Evolutionary conservation across 805 yeast genomes (phyloP), one percentile per base, ranked within the genome.

Genomic region (Ogataea kodamae): DNA sequence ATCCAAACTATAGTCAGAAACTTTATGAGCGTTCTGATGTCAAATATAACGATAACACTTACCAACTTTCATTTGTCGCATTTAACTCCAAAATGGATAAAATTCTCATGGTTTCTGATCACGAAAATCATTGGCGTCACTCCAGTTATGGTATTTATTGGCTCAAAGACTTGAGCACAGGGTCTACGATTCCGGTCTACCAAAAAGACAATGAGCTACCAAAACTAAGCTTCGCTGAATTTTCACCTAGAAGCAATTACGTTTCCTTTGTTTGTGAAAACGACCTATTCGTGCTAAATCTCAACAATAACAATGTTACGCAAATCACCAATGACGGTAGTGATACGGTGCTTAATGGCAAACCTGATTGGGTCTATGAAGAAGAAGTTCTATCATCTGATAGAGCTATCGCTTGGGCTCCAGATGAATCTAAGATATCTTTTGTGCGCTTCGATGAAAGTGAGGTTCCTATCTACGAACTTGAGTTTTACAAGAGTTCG

Each of bases 311-410:
- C 5, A 29, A 48, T 9, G 39, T 54, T 4, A 50, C 41, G 0
- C 65, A 59, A 37, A 52, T 76, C 7, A 72, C 81, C 1, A 39
- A 42, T 4, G 81, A 74, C 51, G 89, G 88, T 0, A 60, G 69
- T 9, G 50, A 42, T 0, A 58, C 67, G 11, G 61, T 81, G 4
- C 67, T 70, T 40, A 78, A 83, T 46, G 95, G 86, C 5, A 78
- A 68, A 42, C 78, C 89, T 0, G 92, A 83, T 50, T 84, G 94
- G 92, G 79, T 83, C 2, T 83, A 83, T 54, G 94, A 84, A 54
- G 94, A 84, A 50, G 95, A 84, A 49, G 84, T 84, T 1, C 57
- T 78, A 9, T 69, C 68, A 0, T 48, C 61, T 10, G 89, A 81
- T 42, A 58, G 54, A 21, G 76, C 82, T 0, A 60, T 82, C 9